A percentile compares a stretch with the other conserved stretches of the same genome.
phyloP scores from a whole-genome alignment of 2,329 filamentous ascomycete genomes.

The Diaporthe sp. region DNA sequence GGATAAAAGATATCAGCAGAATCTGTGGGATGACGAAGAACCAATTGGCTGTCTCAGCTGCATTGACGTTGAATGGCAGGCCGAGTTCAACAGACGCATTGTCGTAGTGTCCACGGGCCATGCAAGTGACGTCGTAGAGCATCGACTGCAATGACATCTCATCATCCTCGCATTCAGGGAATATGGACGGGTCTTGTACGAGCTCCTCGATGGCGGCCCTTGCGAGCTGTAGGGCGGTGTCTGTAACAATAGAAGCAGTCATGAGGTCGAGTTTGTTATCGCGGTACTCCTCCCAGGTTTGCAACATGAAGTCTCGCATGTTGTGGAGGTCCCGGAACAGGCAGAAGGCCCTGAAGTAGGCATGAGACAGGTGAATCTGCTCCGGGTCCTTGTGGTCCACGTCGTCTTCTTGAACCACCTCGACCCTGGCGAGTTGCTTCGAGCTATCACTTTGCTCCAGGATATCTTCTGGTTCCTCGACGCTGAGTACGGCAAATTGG shows the following conservation, averaged over 20 bases:
- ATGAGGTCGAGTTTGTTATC: conserved; percentile 7
- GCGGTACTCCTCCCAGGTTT: conserved; percentile 18
- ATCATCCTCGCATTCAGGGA: neutral
- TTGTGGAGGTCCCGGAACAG: conserved; percentile 11
- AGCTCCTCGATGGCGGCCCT: neutral
- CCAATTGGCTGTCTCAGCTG: neutral
- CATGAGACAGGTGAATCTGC: neutral
- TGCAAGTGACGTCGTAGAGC: neutral
- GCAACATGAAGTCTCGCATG: neutral
- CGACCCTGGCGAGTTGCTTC: neutral
- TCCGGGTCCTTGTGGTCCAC: neutral
- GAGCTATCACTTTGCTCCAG: neutral
- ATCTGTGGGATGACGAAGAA: neutral
- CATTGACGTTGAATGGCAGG: neutral
- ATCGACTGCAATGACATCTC: neutral
- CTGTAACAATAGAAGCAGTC: conserved; percentile 8
- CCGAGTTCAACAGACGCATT: neutral
- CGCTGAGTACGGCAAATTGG: neutral
- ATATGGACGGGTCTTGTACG: neutral
- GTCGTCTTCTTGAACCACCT: neutral
- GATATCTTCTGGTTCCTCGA: neutral
- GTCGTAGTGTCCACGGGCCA: neutral
- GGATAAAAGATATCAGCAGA: neutral
- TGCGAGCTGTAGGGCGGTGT: neutral
- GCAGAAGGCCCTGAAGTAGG: neutral